Evolutionary conservation across 352 stramenopile species (phyloP).

Genomic region (Saprolegnia diclina): DNA sequence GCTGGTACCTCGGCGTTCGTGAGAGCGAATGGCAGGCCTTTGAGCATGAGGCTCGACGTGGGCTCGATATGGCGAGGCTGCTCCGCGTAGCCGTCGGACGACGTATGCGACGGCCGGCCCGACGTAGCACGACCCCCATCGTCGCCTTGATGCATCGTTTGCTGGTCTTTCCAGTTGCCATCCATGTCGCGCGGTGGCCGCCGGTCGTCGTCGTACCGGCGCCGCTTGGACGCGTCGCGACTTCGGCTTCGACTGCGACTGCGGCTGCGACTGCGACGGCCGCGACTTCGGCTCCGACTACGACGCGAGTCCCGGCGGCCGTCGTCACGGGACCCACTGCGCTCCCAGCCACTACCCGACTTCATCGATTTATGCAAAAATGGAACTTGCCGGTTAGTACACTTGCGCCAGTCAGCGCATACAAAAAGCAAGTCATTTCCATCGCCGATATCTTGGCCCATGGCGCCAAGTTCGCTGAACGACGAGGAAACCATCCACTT

Average conservation of each 20-base stretch:
- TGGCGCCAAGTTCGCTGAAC: no score
- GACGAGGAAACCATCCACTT: no score
- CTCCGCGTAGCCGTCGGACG: background rate
- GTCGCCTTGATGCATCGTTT: constrained; percentile 6
- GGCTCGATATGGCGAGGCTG: constrained; percentile 14
- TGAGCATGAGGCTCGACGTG: constrained; percentile 17
- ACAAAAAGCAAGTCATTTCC: background rate
- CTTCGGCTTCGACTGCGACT: constrained; percentile 16
- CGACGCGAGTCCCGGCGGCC: background rate
- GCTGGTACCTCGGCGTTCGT: constrained; percentile 17
- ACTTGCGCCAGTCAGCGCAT: background rate
- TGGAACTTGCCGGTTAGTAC: background rate
- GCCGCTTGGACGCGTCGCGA: constrained; percentile 10
- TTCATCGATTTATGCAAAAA: background rate
- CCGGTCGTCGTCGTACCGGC: constrained; percentile 12
- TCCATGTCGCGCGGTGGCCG: constrained; percentile 17
- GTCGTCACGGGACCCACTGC: background rate
- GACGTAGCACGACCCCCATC: background rate
- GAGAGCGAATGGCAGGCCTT: constrained; percentile 20
- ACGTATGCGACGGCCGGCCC: no score
- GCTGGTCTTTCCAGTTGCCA: constrained; percentile 26
- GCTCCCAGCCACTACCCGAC: background rate
- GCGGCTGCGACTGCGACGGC: constrained; percentile 3
- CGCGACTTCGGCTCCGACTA: background rate
- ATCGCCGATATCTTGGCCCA: no score